These are phyloP conservation scores for Phaffia tasmanica DNA, from an alignment of 768 basidiomycete genomes.

Conservation along the genomic window DNA sequence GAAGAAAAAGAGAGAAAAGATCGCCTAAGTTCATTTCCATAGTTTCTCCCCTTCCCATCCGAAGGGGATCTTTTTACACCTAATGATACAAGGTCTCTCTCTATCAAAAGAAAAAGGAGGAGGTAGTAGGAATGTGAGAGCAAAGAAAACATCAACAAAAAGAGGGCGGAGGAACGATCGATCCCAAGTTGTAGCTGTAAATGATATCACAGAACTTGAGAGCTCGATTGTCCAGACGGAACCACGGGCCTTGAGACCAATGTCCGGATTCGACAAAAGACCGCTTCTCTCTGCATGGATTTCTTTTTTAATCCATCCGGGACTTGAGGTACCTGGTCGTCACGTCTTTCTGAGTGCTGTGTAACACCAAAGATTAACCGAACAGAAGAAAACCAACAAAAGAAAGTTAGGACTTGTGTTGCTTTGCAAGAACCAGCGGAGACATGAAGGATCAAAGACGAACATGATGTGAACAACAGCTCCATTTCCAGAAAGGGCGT, in stretches of 20 bases:
- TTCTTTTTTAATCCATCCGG: conserved; percentile 63
- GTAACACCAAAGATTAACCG: not conserved
- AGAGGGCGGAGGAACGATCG: not conserved
- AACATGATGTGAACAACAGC: conserved; percentile 90
- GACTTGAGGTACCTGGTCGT: conserved; percentile 78
- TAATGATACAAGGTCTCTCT: no score
- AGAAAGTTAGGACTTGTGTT: not conserved
- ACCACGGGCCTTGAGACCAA: not conserved
- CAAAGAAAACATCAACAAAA: no score
- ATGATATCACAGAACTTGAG: not conserved
- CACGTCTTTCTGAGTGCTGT: conserved; percentile 46
- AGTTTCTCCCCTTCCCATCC: no score
- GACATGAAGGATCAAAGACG: conserved; percentile 36
- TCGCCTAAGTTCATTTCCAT: no score
- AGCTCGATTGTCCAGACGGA: conserved; percentile 2
- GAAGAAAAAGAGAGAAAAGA: no score
- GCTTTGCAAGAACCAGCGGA: not conserved
- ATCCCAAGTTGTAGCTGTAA: not conserved
- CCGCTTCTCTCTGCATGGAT: not conserved
- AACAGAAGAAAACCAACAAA: not conserved
- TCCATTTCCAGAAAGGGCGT: conserved; percentile 96
- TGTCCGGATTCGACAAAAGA: not conserved
- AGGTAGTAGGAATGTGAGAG: no score
- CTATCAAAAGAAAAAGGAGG: no score
- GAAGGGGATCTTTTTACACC: no score